Base-by-base conservation (phyloP, 75 land plant species). In the Picea glauca region DNA sequence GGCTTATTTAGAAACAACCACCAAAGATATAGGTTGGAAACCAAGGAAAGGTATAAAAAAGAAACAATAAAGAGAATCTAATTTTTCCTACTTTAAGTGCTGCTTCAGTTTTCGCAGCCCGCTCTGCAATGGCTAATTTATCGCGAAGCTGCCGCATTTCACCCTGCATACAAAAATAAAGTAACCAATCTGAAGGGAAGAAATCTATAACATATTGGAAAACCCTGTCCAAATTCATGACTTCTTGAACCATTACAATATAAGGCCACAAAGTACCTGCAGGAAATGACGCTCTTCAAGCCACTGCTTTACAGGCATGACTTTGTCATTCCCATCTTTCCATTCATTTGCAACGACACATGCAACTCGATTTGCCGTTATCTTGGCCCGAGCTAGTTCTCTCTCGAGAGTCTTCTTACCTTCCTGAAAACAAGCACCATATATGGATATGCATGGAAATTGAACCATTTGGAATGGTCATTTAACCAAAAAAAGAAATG, bases 131-230 rank as follows among this genome's bases (percentile, higher is more conserved):
- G 60, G 91, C 89, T 80, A 96, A 88, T 82, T 94, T 96, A 72
- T 96, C 99, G 13, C 95, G 91, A 43, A 96, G 93, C 82, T 96
- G 99, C 87, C 92, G 95, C 95, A 96, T 94, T 68, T 96, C 99
- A 17, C 99, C 99, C 99, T 96, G 83, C 35, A 81, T 50, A 50
- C 56, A 50, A 50, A 50, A 50, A 50, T 9, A 11, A 11, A 50
- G 56, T 50, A 50, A 50, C 12, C 56, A 50, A 50, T 50, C 12
- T 50, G 1, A 50, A 9, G 56, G 56, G 56, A 8, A 50, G 32
- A 72, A 61, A 54, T 60, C n/a, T 4, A 70, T 43, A 3, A 43
- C 40, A 43, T 7, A 32, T 43, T 43, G 40, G 26, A 70, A 70
- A 70, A 70, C 26, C 43, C 50, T 5, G 4, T 38, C 18, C 74